Conservation (phyloP, 345 rosid species). For the Bruguiera parviflora region DNA sequence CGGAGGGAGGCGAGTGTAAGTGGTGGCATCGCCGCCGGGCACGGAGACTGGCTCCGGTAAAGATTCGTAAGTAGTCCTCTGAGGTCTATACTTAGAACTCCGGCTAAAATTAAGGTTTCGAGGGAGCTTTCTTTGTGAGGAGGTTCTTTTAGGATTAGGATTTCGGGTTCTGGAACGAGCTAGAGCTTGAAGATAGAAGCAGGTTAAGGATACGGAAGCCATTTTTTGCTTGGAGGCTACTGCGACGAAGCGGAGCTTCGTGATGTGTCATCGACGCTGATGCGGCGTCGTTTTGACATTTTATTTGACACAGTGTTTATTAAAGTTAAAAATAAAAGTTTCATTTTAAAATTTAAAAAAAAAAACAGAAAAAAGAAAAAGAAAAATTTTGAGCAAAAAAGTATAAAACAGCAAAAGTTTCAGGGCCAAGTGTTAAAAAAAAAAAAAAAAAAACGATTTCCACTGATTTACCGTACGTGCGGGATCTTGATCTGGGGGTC, state of each 20-base stretch:
- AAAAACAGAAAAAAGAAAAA: no score
- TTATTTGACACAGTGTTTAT: no score
- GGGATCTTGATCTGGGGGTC: no score
- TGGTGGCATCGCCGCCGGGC: constrained; percentile 69
- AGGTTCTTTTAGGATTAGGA: constrained; percentile 18
- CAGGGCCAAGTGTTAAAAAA: constrained; percentile 5
- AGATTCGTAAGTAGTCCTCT: constrained; percentile 11
- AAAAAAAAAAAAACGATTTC: no score
- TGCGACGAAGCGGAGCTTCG: neutral
- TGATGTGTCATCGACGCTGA: no score
- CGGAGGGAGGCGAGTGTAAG: constrained; percentile 83
- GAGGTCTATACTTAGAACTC: constrained; percentile 35
- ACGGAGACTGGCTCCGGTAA: constrained; percentile 33
- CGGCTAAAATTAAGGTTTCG: constrained; percentile 23
- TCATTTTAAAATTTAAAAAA: no score
- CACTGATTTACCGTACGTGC: no score
- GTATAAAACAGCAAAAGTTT: neutral
- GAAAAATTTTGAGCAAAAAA: neutral
- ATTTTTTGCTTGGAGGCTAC: constrained; percentile 7
- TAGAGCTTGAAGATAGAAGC: constrained; percentile 44
- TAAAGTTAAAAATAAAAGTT: no score
- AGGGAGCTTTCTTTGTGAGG: constrained; percentile 1
- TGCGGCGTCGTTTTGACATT: no score
- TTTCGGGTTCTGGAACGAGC: constrained; percentile 44
- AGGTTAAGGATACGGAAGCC: constrained; percentile 44